Conservation (phyloP, 345 rosid genomes). For the Lagerstroemia speciosa region DNA sequence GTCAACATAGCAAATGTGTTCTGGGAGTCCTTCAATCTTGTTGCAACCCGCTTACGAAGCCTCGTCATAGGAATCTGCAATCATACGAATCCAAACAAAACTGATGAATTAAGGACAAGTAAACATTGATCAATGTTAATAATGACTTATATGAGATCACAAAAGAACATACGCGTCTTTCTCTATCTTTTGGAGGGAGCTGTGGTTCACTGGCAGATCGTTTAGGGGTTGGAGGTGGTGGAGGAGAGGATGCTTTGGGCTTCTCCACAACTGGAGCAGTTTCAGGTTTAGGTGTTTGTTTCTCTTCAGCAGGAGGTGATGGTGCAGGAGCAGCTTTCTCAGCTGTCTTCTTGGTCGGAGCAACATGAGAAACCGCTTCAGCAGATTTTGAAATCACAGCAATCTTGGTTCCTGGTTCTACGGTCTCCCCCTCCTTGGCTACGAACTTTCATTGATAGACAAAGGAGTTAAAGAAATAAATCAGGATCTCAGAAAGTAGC, state of each 20-base stretch:
- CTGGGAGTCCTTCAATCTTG: constrained; percentile 93
- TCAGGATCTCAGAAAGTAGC: too few species aligned
- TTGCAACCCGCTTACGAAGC: constrained; percentile 89
- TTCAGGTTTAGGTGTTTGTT: constrained; percentile 43
- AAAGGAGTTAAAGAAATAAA: not conserved
- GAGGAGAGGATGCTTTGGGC: constrained; percentile 39
- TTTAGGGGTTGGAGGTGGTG: constrained; percentile 34
- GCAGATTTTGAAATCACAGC: constrained; percentile 85
- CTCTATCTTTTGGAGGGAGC: constrained; percentile 97
- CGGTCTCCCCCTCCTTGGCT: constrained; percentile 96
- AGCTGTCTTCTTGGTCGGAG: constrained; percentile 57
- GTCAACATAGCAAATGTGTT: constrained; percentile 94
- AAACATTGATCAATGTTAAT: too few species aligned
- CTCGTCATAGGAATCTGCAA: constrained; percentile 96
- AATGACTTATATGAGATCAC: not conserved
- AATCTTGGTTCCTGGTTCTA: constrained; percentile 79
- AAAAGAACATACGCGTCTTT: constrained; percentile 67
- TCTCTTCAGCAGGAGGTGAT: constrained; percentile 21
- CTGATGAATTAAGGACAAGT: too few species aligned
- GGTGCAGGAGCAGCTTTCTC: constrained; percentile 39
- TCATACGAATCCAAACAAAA: not conserved
- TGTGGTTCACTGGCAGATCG: constrained; percentile 75
- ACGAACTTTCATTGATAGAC: constrained; percentile 38
- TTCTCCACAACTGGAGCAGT: constrained; percentile 30
- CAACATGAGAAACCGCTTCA: constrained; percentile 39